These are phyloP conservation scores for Vaccinium darrowii DNA, from an alignment of 148 eudicot genomes.

Conservation along the genomic window DNA sequence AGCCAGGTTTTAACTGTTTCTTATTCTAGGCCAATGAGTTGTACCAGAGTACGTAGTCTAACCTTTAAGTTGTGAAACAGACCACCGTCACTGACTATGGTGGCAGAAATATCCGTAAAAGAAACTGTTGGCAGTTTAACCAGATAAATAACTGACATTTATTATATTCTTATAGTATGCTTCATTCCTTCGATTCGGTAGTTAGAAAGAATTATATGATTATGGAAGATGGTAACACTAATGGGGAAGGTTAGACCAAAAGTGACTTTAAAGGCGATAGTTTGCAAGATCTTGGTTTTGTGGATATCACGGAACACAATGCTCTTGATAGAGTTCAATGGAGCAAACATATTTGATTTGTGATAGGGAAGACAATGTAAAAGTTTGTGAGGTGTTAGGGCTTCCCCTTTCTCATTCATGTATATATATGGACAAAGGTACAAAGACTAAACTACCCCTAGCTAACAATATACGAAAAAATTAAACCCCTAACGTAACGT, in stretches of 20 bases:
- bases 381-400: no score
- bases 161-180: background rate
- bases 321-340: background rate
- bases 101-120: background rate
- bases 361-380: no score
- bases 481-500: no score
- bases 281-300: background rate
- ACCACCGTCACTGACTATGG: background rate
- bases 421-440: no score
- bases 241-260: background rate
- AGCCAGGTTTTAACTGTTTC: no score
- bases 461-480: no score
- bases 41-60: background rate
- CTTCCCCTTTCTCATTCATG: no score
- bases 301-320: background rate
- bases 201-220: background rate
- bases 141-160: background rate
- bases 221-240: background rate
- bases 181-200: background rate
- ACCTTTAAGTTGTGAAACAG: background rate
- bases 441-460: no score
- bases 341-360: background rate
- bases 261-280: background rate
- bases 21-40: background rate
- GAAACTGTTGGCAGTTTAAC: background rate